These are phyloP conservation scores for Apocynum venetum DNA, from an alignment of 257 asterid species.

Conservation along the genomic window DNA sequence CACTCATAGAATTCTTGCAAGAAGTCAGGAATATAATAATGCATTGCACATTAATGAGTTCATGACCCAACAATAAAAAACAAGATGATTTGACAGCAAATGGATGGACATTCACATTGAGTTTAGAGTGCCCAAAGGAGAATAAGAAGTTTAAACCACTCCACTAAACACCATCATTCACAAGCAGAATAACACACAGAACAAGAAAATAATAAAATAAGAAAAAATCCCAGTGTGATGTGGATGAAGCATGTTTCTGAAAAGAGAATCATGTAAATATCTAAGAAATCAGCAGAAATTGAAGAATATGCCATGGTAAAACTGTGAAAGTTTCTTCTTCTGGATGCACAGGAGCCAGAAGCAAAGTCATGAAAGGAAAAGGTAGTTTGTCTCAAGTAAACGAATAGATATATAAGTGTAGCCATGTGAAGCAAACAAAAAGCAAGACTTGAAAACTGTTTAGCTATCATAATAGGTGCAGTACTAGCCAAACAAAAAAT, in stretches of 20 bases:
- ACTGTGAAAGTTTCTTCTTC: not conserved
- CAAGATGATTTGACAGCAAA: not conserved
- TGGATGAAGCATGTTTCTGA: not conserved
- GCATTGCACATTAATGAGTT: not conserved
- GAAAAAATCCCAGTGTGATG: not conserved
- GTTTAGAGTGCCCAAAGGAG: not conserved
- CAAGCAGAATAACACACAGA: not conserved
- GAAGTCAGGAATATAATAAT: not conserved
- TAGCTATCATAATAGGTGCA: slow-evolving; percentile 8
- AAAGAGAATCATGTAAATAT: not conserved
- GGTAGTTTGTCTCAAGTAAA: not conserved
- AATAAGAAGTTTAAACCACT: not conserved
- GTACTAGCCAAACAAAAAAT: not conserved
- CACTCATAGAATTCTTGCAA: slow-evolving; percentile 91
- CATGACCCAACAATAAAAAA: not conserved
- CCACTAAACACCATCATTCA: not conserved
- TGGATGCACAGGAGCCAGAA: slow-evolving; percentile 1
- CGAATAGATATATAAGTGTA: not conserved
- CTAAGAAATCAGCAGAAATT: not conserved
- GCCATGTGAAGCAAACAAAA: not conserved
- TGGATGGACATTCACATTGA: not conserved
- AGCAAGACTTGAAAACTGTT: not conserved
- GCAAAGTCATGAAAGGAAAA: not conserved
- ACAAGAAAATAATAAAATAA: not conserved
- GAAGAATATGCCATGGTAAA: not conserved